Percentiles rank a stretch among this genome's conserved stretches.
Evolutionary conservation across 306 rosid species (phyloP).

Genomic region (Comarum palustre): DNA sequence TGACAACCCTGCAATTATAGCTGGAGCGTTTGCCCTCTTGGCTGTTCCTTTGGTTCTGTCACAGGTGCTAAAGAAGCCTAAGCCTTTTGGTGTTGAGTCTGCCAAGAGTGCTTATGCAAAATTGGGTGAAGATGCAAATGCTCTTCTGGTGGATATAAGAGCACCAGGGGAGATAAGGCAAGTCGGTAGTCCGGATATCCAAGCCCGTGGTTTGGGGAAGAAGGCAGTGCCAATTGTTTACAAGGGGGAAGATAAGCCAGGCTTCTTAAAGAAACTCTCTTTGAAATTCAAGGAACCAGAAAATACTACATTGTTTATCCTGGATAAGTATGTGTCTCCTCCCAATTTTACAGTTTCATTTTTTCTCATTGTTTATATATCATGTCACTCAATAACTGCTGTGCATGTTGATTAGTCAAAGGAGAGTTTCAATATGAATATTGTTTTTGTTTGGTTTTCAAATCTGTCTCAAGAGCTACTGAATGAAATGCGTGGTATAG

Average conservation of each 20-base stretch:
- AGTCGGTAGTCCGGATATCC: slow-evolving; percentile 74
- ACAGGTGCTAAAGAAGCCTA: slow-evolving; percentile 65
- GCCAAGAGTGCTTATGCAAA: slow-evolving; percentile 77
- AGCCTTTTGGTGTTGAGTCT: slow-evolving; percentile 86
- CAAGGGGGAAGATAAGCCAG: slow-evolving; percentile 73
- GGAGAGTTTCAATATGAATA: too few relatives aligned
- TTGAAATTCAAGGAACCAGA: slow-evolving; percentile 85
- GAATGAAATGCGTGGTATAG: not conserved
- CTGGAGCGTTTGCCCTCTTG: slow-evolving; percentile 68
- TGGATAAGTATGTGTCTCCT: slow-evolving; percentile 75
- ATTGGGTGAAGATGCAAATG: slow-evolving; percentile 62
- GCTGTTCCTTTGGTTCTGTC: slow-evolving; percentile 73
- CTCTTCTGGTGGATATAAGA: slow-evolving; percentile 86
- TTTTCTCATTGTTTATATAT: not conserved
- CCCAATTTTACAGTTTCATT: not conserved
- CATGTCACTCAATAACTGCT: not conserved
- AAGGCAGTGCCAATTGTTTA: slow-evolving; percentile 59
- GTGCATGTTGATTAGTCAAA: not conserved
- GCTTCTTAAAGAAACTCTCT: slow-evolving; percentile 74
- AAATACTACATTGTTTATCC: slow-evolving; percentile 81
- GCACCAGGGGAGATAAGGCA: slow-evolving; percentile 53
- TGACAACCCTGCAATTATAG: slow-evolving; percentile 66
- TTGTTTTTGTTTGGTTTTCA: not conserved
- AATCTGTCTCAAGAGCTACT: not conserved
- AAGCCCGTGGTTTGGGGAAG: slow-evolving; percentile 69